Evolutionary conservation across 768 basidiomycete genomes (phyloP).

Genomic region (Pleurotus sapidus): DNA sequence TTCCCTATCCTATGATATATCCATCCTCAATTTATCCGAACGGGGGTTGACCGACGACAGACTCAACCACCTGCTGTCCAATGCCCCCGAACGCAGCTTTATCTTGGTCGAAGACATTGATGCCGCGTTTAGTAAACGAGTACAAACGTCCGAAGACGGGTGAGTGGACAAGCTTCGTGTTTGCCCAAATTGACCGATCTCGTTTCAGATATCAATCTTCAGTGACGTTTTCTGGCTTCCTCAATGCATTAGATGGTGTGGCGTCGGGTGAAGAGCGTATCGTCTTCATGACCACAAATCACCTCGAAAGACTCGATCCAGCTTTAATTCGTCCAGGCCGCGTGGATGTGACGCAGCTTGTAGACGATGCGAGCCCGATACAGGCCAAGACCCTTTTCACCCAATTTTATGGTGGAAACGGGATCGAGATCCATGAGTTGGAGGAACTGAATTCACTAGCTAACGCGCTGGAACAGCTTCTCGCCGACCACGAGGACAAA

Average conservation of each 20-base stretch:
- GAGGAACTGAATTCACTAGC: conserved; percentile 45
- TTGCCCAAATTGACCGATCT: conserved; percentile 13
- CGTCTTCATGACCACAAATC: conserved; percentile 99
- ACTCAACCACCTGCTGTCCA: conserved; percentile 87
- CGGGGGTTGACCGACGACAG: conserved; percentile 97
- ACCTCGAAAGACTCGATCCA: conserved; percentile 82
- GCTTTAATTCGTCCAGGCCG: conserved; percentile 95
- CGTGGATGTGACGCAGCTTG: conserved; percentile 80
- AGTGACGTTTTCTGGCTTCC: conserved; percentile 95
- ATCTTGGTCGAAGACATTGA: conserved; percentile 98
- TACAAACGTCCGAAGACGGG: conserved; percentile 92
- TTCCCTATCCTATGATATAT: conserved; percentile 90
- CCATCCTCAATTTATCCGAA: conserved; percentile 92
- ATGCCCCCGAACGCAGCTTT: conserved; percentile 89
- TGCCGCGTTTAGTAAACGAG: conserved; percentile 92
- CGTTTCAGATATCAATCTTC: conserved; percentile 80
- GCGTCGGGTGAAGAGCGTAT: conserved; percentile 98
- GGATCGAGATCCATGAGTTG: conserved; percentile 23
- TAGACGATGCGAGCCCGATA: conserved; percentile 82
- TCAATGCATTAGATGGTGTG: conserved; percentile 96
- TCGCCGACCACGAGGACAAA: conserved; percentile 46
- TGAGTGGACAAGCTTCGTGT: conserved; percentile 33
- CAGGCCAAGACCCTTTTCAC: conserved; percentile 81
- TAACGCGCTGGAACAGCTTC: conserved; percentile 46
- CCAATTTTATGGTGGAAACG: conserved; percentile 72